These are phyloP conservation scores for Podila clonocystis DNA, from an alignment of 192 early-diverging fungal genomes.

Conservation along the genomic window DNA sequence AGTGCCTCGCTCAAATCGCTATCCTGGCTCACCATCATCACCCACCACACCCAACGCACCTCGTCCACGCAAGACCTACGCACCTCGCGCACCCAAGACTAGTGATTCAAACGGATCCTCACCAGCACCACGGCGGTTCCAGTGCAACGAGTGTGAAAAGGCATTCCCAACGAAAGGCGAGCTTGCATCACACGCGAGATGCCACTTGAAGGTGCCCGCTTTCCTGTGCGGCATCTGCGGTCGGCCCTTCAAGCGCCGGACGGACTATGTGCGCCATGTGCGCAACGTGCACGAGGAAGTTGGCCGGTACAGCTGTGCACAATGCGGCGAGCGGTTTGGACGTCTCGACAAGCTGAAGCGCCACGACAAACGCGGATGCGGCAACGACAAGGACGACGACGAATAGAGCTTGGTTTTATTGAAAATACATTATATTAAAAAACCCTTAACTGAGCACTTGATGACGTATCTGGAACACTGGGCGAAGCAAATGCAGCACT, in stretches of 20 bases:
- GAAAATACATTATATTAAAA: too few relatives aligned
- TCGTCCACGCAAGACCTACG: conserved; percentile 13
- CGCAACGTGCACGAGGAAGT: conserved; percentile 54
- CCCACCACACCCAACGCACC: conserved; percentile 11
- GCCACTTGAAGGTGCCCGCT: conserved; percentile 47
- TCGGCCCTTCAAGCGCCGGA: conserved; percentile 47
- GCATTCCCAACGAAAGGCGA: conserved; percentile 50
- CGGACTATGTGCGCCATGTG: conserved; percentile 51
- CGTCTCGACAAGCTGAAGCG: conserved; percentile 50
- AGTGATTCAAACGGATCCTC: conserved; percentile 8
- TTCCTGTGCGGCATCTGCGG: conserved; percentile 49
- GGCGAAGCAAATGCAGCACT: too few relatives aligned
- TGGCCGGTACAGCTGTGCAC: conserved; percentile 37
- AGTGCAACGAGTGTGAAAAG: conserved; percentile 45
- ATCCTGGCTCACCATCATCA: conserved; percentile 5
- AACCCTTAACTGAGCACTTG: too few relatives aligned
- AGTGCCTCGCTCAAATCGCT: conserved; percentile 4
- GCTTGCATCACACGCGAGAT: conserved; percentile 42
- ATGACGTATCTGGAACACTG: too few relatives aligned
- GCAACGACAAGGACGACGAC: conserved; percentile 35
- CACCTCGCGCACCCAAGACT: conserved; percentile 25
- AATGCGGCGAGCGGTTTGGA: conserved; percentile 44
- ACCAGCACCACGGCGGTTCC: conserved; percentile 34
- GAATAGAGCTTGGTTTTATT: background rate
- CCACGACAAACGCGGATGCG: conserved; percentile 48